Conservation (phyloP, 345 rosid species). For the Syzygium jambos region DNA sequence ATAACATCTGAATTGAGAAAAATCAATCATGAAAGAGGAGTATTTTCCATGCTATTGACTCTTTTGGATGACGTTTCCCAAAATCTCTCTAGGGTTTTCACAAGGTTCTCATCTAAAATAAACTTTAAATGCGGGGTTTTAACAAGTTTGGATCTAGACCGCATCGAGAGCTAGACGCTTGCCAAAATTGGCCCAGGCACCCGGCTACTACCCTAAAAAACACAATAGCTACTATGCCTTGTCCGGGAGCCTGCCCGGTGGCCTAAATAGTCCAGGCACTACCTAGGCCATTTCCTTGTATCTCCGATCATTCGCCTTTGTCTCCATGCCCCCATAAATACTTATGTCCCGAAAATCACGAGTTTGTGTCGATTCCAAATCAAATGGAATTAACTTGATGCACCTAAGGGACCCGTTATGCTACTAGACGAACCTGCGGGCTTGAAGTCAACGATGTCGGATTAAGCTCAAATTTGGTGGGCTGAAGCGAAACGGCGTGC, state of each 20-base stretch:
- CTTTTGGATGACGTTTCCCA: neutral
- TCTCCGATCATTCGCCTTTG: neutral
- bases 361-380: neutral
- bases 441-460: too few relatives aligned
- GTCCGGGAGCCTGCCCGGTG: neutral
- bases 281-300: neutral
- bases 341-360: neutral
- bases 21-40: neutral
- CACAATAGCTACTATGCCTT: neutral
- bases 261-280: neutral
- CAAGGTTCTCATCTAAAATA: neutral
- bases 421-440: too few relatives aligned
- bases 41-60: neutral
- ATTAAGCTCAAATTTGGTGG: too few relatives aligned
- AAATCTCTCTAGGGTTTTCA: neutral
- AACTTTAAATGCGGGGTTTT: neutral
- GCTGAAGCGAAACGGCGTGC: too few relatives aligned
- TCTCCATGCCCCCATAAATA: neutral
- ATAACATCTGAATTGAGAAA: neutral
- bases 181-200: neutral
- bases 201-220: too few relatives aligned
- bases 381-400: neutral
- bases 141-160: neutral
- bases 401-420: too few relatives aligned
- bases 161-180: neutral